Evolutionary conservation across 2,329 filamentous ascomycete species (phyloP), one percentile per base, ranked within the genome.

Genomic region (Sclerotinia trifoliorum): DNA sequence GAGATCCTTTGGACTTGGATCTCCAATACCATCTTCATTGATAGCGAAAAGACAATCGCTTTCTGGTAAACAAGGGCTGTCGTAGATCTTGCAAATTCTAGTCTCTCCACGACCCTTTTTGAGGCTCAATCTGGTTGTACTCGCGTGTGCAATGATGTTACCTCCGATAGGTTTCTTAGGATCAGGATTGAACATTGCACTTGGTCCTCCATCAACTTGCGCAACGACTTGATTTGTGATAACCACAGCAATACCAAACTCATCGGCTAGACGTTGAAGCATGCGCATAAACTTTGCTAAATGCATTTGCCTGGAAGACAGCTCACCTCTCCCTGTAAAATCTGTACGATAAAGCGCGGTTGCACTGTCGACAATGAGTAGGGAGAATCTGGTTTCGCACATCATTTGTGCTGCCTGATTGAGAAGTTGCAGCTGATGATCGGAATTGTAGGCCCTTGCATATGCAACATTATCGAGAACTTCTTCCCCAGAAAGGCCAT

Each of bases 171-270:
- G 95, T 80, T 99, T 99, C 86, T 99, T 99, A 10, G 95, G 95
- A 77, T 99, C 96, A 0, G 96, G 95, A 74, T 99, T 99, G 83
- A 97, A 99, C 95, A 99, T 99, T 70, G 94, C 89, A 77, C 91
- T 94, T 42, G 94, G 94, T 3, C 95, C 95, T 71, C 95, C 95
- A 77, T 99, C 95, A 11, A 99, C 95, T 79, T 99, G 96, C 13
- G 95, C 95, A 52, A 99, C 96, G 42, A 99, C 95, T 79, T 99
- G 95, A 78, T 99, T 99, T 55, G 95, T 98, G 76, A 99, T 99
- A 74, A 99, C 93, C 10, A 99, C 95, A 0, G 95, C 95, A 74
- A 99, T 97, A 69, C 95, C 95, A 78, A 99, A 99, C 79, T 90
- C 88, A 74, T 91, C 88, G 5, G 88, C 88, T 32, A 95, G 84